Evolutionary conservation across 2,329 filamentous ascomycete species (phyloP).

Genomic region (Neofusicoccum kwambonambiense): DNA sequence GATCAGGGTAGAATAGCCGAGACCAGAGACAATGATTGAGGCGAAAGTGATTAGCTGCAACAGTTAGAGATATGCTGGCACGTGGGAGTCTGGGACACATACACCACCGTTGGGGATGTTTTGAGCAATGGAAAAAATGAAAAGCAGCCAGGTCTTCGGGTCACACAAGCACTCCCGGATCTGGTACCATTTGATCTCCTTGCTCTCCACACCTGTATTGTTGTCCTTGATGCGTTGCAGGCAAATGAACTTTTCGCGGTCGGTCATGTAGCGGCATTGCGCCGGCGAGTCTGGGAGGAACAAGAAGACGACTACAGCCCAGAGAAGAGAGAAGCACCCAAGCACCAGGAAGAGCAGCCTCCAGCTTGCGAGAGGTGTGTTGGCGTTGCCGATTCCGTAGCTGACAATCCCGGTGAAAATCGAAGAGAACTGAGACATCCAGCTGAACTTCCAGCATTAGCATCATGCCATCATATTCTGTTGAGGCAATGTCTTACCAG

Average conservation of each 20-base stretch:
- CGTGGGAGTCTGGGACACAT: neutral
- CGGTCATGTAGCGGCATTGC: conserved; percentile 23
- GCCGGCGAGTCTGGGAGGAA: conserved; percentile 24
- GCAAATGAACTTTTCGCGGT: conserved; percentile 8
- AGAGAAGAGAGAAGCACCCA: conserved; percentile 21
- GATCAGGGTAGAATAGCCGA: conserved; percentile 37
- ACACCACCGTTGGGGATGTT: conserved; percentile 42
- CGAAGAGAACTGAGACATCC: conserved; percentile 10
- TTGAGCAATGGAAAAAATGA: conserved; percentile 32
- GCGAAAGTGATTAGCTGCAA: conserved; percentile 34
- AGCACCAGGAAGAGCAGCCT: conserved; percentile 19
- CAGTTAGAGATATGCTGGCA: neutral
- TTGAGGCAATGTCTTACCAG: neutral
- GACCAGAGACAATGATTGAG: conserved; percentile 39
- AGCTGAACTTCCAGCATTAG: neutral
- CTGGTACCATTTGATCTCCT: conserved; percentile 31
- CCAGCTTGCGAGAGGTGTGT: conserved; percentile 14
- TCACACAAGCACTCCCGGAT: conserved; percentile 33
- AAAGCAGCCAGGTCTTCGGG: conserved; percentile 36
- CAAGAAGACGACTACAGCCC: conserved; percentile 20
- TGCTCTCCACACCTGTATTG: conserved; percentile 21
- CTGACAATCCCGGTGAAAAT: conserved; percentile 5
- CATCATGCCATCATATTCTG: neutral
- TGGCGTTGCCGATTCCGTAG: conserved; percentile 6
- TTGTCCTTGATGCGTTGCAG: conserved; percentile 11